Evolutionary conservation across 768 basidiomycete genomes (phyloP), one percentile per base, ranked within the genome.

Genomic region (Pluteus cervinus): DNA sequence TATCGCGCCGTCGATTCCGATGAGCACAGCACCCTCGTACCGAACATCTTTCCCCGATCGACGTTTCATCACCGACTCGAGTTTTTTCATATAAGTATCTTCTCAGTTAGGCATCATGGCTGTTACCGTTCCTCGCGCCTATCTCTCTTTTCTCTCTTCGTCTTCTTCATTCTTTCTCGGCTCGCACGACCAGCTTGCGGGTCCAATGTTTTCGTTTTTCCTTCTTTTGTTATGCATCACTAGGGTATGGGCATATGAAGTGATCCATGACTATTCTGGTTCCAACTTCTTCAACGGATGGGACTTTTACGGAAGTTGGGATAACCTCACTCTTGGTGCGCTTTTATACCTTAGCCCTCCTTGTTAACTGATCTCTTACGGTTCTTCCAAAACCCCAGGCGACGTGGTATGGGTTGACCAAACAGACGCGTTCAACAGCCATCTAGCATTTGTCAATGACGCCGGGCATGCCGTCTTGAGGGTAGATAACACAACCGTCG

Each of bases 381-480:
- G 23, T 33, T 12, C 22, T 22, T 4, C 26, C 1, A n/a, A n/a
- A n/a, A 44, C n/a, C n/a, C n/a, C n/a, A 80, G 83, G 82, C 26
- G 75, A 84, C 47, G 79, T 76, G 12, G 74, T 73, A 29, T 86
- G 71, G 63, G 61, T 79, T 12, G 67, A 70, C 46, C 52, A 62
- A 37, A 55, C 62, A 2, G 60, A 63, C 15, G 81, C 80, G 1
- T 55, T 58, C 9, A 52, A 62, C 5, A 63, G 72, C 42, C 50
- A 64, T 1, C 63, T 88, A n/a, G 76, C 77, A 4, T 85, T 72
- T 48, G 54, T 84, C 45, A 79, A 82, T 44, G 48, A 48, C 29
- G 68, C 68, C 1, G 78, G 82, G 5, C 74, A 80, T 39, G 80
- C 78, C 4, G 68, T 91, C 43, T 62, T 91, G 33, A 77, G 71